A percentile compares a stretch with the other conserved stretches of the same genome.
Conservation (phyloP, 129 eudicot species). For the Artemisia tridentata region DNA sequence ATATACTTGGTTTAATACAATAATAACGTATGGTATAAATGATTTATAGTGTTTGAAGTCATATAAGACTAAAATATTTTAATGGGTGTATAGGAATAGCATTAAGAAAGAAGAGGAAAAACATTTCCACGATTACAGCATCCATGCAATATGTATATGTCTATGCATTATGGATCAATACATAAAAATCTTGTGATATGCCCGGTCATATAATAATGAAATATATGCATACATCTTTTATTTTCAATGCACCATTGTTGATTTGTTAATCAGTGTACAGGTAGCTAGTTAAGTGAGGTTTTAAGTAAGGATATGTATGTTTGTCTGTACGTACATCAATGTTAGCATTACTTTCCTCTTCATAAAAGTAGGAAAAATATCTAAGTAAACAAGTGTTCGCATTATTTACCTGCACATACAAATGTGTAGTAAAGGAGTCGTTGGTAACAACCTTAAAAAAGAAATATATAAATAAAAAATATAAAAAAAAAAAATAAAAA, state of each 20-base stretch:
- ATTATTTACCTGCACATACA: too few species aligned
- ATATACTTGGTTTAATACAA: slow-evolving; percentile 8
- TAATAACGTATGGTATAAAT: not conserved
- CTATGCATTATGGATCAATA: not conserved
- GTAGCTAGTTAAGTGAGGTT: too few species aligned
- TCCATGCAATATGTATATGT: not conserved
- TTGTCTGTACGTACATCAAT: too few species aligned
- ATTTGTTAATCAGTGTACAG: not conserved
- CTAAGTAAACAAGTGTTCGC: too few species aligned
- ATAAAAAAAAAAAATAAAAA: too few species aligned
- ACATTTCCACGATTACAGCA: slow-evolving; percentile 11
- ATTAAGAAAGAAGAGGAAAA: not conserved
- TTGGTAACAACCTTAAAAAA: too few species aligned
- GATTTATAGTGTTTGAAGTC: not conserved
- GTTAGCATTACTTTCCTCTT: too few species aligned
- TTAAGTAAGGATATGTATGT: too few species aligned
- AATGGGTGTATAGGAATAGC: slow-evolving; percentile 11
- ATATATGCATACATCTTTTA: not conserved
- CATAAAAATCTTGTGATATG: not conserved
- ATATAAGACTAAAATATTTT: not conserved
- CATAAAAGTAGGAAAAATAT: too few species aligned
- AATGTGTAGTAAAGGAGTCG: too few species aligned
- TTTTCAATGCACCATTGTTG: too few species aligned
- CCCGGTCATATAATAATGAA: not conserved
- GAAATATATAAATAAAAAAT: too few species aligned